These are phyloP conservation scores for Pseudopyrenochaeta lycopersici DNA, from an alignment of 2,329 filamentous ascomycete species.

Conservation along the genomic window DNA sequence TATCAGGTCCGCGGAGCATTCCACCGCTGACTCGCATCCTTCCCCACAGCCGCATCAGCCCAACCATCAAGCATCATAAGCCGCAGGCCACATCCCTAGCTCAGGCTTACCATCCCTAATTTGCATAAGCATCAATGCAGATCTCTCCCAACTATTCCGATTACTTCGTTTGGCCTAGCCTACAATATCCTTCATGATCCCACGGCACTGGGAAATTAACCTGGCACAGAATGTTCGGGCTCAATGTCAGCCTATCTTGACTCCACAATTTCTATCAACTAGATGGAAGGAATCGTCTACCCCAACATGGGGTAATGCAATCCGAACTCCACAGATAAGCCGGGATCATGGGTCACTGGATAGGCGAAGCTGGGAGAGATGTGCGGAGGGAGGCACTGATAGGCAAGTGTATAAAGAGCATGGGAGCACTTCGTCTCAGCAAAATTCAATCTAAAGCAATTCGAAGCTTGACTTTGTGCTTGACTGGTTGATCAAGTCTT, in stretches of 20 bases:
- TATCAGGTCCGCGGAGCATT: slow-evolving; percentile 19
- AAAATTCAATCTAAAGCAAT: slow-evolving; percentile 11
- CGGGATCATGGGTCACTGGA: not conserved
- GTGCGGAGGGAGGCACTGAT: slow-evolving; percentile 2
- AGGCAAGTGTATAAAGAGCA: slow-evolving; percentile 25
- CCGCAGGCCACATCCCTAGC: slow-evolving; percentile 9
- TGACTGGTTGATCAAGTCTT: not conserved
- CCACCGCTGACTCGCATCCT: slow-evolving; percentile 12
- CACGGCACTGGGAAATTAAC: slow-evolving; percentile 8
- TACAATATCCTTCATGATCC: not conserved
- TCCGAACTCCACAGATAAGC: slow-evolving; percentile 31
- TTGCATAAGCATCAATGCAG: slow-evolving; percentile 10
- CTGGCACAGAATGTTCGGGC: slow-evolving; percentile 5
- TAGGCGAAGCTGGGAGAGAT: slow-evolving; percentile 9
- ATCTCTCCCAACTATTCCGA: slow-evolving; percentile 29
- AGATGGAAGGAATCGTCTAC: slow-evolving; percentile 21
- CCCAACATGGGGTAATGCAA: slow-evolving; percentile 32
- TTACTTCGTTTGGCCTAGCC: slow-evolving; percentile 20
- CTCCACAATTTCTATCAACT: slow-evolving; percentile 24
- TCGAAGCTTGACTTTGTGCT: slow-evolving; percentile 4
- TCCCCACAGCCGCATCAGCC: slow-evolving; percentile 8
- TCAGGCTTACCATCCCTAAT: slow-evolving; percentile 18
- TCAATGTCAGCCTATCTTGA: slow-evolving; percentile 2
- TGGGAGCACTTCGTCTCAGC: slow-evolving; percentile 1
- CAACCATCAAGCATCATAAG: slow-evolving; percentile 20